A percentile compares a stretch with the other conserved stretches of the same genome.
These are phyloP conservation scores for Pyrenochaeta sp. DNA, from an alignment of 2,329 filamentous ascomycete species.

Conservation along the genomic window DNA sequence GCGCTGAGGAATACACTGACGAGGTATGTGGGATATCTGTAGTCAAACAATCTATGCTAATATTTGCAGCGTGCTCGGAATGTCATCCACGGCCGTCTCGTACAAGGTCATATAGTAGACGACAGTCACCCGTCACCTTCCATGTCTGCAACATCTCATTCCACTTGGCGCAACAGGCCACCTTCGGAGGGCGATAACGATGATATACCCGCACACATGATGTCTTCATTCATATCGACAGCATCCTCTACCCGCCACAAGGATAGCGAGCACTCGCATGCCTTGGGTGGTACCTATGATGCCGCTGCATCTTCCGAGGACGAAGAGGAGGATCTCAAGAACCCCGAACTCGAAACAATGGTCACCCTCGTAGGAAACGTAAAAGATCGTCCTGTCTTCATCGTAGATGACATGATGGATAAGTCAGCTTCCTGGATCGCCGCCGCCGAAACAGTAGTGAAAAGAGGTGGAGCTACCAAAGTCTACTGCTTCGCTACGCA, in stretches of 20 bases:
- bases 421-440: slow-evolving; percentile 97
- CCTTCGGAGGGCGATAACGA: slow-evolving; percentile 57
- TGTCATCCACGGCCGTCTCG: slow-evolving; percentile 87
- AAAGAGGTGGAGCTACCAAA: slow-evolving; percentile 87
- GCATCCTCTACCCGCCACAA: slow-evolving; percentile 65
- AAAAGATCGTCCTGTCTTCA: slow-evolving; percentile 84
- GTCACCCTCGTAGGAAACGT: slow-evolving; percentile 98
- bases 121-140: slow-evolving; percentile 87
- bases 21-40: slow-evolving; percentile 51
- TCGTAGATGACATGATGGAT: slow-evolving; percentile 99
- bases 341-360: slow-evolving; percentile 86
- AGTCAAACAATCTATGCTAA: slow-evolving; percentile 17
- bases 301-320: slow-evolving; percentile 85
- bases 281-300: slow-evolving; percentile 84
- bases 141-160: slow-evolving; percentile 69
- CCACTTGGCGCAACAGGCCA: slow-evolving; percentile 52
- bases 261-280: slow-evolving; percentile 65
- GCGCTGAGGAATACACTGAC: slow-evolving; percentile 68
- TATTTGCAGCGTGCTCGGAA: slow-evolving; percentile 71
- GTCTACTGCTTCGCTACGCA: slow-evolving; percentile 99
- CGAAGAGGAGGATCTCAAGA: slow-evolving; percentile 86
- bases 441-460: slow-evolving; percentile 94
- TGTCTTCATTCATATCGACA: slow-evolving; percentile 80
- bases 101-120: slow-evolving; percentile 94
- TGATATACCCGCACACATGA: slow-evolving; percentile 80